phyloP scores from a whole-genome alignment of 2,329 filamentous ascomycete species.

The Arthrobotrys megalospora region DNA sequence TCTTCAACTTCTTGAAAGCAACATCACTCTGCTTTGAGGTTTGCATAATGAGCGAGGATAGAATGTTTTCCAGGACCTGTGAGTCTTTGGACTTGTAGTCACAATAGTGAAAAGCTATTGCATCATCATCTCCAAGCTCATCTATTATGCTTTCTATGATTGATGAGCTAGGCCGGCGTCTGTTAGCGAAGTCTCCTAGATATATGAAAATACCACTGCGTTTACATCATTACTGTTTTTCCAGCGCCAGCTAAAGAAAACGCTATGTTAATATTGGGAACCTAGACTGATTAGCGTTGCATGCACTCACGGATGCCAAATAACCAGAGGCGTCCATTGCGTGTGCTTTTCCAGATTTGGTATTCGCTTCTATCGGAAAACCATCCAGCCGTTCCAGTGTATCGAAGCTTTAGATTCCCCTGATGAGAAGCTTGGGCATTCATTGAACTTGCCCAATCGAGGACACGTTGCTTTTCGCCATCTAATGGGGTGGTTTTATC shows the following conservation, averaged over 20 bases:
- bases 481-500: not conserved
- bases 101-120: constrained; percentile 5
- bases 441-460: not conserved
- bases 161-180: not conserved
- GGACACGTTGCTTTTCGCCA: not conserved
- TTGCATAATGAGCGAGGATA: constrained; percentile 1
- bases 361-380: not conserved
- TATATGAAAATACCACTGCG: not conserved
- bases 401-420: not conserved
- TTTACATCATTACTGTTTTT: constrained; percentile 10
- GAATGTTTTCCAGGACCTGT: not conserved
- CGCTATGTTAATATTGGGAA: too few species aligned
- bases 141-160: not conserved
- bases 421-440: not conserved
- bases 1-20: not conserved
- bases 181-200: not conserved
- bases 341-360: not conserved
- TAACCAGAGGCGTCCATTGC: not conserved
- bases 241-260: constrained; percentile 1
- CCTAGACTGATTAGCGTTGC: not conserved
- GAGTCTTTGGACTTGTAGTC: constrained; percentile 9
- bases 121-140: not conserved
- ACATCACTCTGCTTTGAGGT: not conserved
- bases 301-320: constrained; percentile 5
- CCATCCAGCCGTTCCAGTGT: constrained; percentile 13